Conservation (phyloP, 1,284 basidiomycete species). For the Cutaneotrichosporon sp. region DNA sequence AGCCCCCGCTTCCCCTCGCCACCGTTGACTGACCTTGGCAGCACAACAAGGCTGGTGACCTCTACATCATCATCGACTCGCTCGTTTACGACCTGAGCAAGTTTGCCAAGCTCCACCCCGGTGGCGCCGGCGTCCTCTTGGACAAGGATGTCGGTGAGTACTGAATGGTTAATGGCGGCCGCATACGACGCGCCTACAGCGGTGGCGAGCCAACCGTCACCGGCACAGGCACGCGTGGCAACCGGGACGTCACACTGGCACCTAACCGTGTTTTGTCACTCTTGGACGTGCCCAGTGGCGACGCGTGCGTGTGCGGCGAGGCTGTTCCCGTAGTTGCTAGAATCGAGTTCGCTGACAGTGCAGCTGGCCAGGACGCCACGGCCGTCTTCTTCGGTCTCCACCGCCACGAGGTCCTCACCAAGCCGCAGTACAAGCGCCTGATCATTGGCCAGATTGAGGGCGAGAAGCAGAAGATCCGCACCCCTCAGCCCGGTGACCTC, state of each 20-base stretch:
- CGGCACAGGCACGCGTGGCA: background rate
- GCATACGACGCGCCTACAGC: background rate
- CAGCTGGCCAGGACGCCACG: conserved; percentile 69
- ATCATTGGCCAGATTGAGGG: conserved; percentile 66
- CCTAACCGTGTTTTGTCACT: background rate
- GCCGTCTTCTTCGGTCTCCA: conserved; percentile 81
- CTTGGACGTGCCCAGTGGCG: background rate
- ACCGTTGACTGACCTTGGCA: conserved; percentile 31
- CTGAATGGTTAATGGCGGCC: background rate
- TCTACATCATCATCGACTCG: conserved; percentile 78
- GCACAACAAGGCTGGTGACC: conserved; percentile 71
- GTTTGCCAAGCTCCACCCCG: conserved; percentile 75
- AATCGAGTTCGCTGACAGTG: conserved; percentile 5
- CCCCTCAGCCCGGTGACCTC: conserved; percentile 55
- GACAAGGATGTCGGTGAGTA: conserved; percentile 66
- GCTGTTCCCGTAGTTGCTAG: background rate
- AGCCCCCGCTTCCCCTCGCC: background rate
- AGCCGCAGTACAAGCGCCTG: conserved; percentile 64
- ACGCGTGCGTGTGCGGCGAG: background rate
- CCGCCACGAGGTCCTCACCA: conserved; percentile 69
- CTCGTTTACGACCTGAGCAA: conserved; percentile 74
- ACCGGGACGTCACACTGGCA: background rate
- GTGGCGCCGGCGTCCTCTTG: conserved; percentile 67
- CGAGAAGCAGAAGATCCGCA: conserved; percentile 57
- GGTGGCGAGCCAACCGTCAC: background rate